A percentile compares a stretch with the other conserved stretches of the same genome.
phyloP scores from a whole-genome alignment of 352 stramenopile genomes.

The Blastocystis sp. region DNA sequence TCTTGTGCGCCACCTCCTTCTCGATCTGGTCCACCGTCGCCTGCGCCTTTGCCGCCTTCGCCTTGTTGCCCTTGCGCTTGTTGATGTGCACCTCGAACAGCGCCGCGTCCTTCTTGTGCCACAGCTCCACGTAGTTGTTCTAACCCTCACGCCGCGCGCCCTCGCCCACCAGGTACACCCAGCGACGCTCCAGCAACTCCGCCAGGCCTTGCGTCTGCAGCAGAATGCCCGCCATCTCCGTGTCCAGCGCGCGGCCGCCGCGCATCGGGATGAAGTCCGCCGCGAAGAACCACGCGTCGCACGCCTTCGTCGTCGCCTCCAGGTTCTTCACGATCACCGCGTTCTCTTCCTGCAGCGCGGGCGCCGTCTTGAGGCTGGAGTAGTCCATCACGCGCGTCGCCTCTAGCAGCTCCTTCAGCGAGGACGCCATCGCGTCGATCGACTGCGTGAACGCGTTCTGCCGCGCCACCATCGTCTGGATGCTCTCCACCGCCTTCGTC shows the following conservation, averaged over 20 bases:
- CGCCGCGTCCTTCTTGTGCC: slow-evolving; percentile 70
- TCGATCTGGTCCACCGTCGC: slow-evolving; percentile 35
- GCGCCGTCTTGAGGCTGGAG: slow-evolving; percentile 27
- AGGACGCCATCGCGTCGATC: slow-evolving; percentile 45
- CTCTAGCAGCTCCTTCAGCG: slow-evolving; percentile 59
- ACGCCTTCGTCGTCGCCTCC: slow-evolving; percentile 50
- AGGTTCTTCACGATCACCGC: slow-evolving; percentile 49
- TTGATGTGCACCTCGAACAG: slow-evolving; percentile 67
- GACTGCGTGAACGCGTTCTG: slow-evolving; percentile 57
- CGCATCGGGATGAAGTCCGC: slow-evolving; percentile 56
- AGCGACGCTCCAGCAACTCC: slow-evolving; percentile 55
- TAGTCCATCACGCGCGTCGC: slow-evolving; percentile 54
- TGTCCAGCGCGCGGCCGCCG: slow-evolving; percentile 18
- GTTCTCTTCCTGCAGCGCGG: slow-evolving; percentile 42
- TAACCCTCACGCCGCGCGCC: background rate
- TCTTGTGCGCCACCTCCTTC: slow-evolving; percentile 25
- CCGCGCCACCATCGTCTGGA: slow-evolving; percentile 52
- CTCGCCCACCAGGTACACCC: slow-evolving; percentile 31
- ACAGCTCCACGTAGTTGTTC: slow-evolving; percentile 64
- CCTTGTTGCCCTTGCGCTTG: slow-evolving; percentile 69
- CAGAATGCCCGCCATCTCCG: slow-evolving; percentile 52
- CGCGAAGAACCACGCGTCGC: slow-evolving; percentile 54
- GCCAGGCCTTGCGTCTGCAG: slow-evolving; percentile 47
- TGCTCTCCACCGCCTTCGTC: slow-evolving; percentile 49
- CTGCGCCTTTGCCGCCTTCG: slow-evolving; percentile 58